phyloP scores from a whole-genome alignment of 495 filamentous ascomycete species.

The Bacidia gigantensis region DNA sequence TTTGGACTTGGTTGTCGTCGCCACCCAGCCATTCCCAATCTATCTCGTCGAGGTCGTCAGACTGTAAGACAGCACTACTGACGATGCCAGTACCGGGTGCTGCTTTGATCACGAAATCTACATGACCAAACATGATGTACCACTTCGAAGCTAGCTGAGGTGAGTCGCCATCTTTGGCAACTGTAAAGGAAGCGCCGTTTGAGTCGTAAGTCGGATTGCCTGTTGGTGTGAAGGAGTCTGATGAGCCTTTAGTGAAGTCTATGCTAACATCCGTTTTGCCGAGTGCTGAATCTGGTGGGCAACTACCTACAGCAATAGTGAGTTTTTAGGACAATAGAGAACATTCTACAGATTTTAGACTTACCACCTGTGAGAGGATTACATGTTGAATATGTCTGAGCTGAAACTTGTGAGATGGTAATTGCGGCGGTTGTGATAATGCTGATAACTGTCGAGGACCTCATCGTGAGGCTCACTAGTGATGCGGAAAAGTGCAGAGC shows the following conservation, averaged over 20 bases:
- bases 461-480: slow-evolving; percentile 10
- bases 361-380: slow-evolving; percentile 57
- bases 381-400: slow-evolving; percentile 65
- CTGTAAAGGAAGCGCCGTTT: slow-evolving; percentile 73
- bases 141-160: slow-evolving; percentile 64
- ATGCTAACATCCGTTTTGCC: slow-evolving; percentile 55
- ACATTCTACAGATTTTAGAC: slow-evolving; percentile 19
- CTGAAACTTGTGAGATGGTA: slow-evolving; percentile 31
- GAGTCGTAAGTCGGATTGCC: slow-evolving; percentile 56
- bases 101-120: slow-evolving; percentile 44
- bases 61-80: slow-evolving; percentile 69
- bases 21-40: slow-evolving; percentile 79
- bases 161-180: slow-evolving; percentile 66
- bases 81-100: slow-evolving; percentile 50
- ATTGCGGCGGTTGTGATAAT: slow-evolving; percentile 3
- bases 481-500: not conserved
- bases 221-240: slow-evolving; percentile 52
- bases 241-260: slow-evolving; percentile 63
- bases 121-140: slow-evolving; percentile 61
- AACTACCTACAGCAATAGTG: slow-evolving; percentile 30
- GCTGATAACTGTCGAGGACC: slow-evolving; percentile 5
- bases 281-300: slow-evolving; percentile 68
- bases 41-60: slow-evolving; percentile 78
- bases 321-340: not conserved
- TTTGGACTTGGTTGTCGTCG: slow-evolving; percentile 47